Base-by-base conservation (phyloP, 177 flowering plant species). In the Vitis hybrid region DNA sequence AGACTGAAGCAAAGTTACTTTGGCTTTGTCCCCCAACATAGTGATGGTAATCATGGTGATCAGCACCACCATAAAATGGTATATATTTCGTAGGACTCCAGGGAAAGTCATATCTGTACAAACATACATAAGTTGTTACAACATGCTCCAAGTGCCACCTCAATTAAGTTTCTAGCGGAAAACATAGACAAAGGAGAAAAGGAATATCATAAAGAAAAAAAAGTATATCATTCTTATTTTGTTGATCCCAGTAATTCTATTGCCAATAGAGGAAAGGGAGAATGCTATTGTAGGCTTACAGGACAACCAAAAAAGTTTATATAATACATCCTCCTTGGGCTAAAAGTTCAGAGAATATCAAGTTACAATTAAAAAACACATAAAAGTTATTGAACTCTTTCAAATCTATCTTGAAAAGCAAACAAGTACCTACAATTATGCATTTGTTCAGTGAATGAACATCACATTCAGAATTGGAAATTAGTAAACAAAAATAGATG, bases 1-100 rank as follows among this genome's bases (percentile, higher is more conserved):
- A 92, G 12, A 90, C 93, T 10, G 94, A 91, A 65, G 93, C 94
- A 68, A 91, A 91, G 77, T 92, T 92, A 83, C 97, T 94, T 52
- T 93, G 97, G 83, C 98, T 93, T 73, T 79, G 90, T 61, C 96
- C 95, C 50, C 99, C 99, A 74, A 94, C 96, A 75, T 86, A 93
- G 69, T 93, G 99, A 75, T 94, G 98, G 82, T 94, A 94, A 70
- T 94, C 98, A 86, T 94, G 98, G 82, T 93, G 79, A 66, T 93
- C 98, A 39, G 98, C 88, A 48, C 99, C 99, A 58, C 99, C 99
- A 75, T 94, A 94, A 77, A 93, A 90, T 45, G 99, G 99, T 57
- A 94, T 90, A 61, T 74, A 90, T 74, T 91, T 91, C 62, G 96
- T 87, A 19, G 81, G 89, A 73, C 71, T 84, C 90, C 91, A 90